phyloP scores from a whole-genome alignment of 2,329 filamentous ascomycete genomes.

The Alternaria burnsii region DNA sequence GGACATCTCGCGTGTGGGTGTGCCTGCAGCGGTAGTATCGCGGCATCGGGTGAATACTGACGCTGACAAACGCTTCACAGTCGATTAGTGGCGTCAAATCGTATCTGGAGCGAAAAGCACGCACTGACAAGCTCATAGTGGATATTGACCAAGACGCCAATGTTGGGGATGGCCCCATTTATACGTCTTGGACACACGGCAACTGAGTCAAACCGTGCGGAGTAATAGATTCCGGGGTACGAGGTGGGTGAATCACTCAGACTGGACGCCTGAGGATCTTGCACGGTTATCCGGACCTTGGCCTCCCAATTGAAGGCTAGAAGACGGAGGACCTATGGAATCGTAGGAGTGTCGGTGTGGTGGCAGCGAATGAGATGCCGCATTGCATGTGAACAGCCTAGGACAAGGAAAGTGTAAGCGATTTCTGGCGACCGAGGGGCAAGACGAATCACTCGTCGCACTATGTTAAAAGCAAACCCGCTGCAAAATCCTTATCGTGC shows the following conservation, averaged over 20 bases:
- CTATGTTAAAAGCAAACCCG: not conserved
- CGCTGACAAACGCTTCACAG: not conserved
- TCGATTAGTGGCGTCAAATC: not conserved
- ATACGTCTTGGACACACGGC: conserved; percentile 8
- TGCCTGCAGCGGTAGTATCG: not conserved
- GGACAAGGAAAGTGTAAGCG: not conserved
- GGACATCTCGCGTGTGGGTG: not conserved
- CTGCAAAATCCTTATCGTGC: accelerated
- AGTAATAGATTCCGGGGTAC: conserved; percentile 1
- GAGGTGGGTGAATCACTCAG: not conserved
- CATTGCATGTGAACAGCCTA: not conserved
- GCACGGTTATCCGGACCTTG: not conserved
- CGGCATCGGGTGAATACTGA: not conserved
- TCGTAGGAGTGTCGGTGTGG: not conserved
- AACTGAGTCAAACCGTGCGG: conserved; percentile 6
- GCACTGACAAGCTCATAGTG: conserved; percentile 2
- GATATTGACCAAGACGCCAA: conserved; percentile 14
- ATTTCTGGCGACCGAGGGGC: not conserved
- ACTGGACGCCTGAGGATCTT: not conserved
- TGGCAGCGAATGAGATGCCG: not conserved
- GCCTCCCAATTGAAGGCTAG: not conserved
- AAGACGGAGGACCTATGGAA: not conserved
- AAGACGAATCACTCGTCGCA: not conserved
- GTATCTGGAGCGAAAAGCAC: not conserved
- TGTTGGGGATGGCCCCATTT: conserved; percentile 16